These are phyloP conservation scores for Talaromyces adpressus DNA, from an alignment of 495 filamentous ascomycete genomes.

Conservation along the genomic window DNA sequence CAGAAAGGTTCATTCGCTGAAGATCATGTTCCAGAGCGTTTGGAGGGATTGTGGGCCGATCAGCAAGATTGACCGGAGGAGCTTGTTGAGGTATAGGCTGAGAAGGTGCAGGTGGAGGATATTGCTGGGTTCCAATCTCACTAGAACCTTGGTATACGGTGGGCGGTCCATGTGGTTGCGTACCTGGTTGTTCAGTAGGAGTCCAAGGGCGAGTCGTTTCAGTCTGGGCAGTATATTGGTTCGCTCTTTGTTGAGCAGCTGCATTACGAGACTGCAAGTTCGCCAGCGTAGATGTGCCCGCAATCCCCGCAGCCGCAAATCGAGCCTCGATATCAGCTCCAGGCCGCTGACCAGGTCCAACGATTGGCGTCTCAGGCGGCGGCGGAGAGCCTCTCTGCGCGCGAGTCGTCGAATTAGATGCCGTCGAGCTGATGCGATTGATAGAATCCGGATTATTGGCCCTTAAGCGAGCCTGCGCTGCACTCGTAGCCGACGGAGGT, in stretches of 20 bases:
- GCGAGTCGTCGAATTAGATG: slow-evolving; percentile 87
- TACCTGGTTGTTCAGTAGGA: slow-evolving; percentile 84
- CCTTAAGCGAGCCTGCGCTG: slow-evolving; percentile 26
- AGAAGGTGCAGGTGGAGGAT: slow-evolving; percentile 23
- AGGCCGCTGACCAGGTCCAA: slow-evolving; percentile 60
- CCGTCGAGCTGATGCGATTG: slow-evolving; percentile 77
- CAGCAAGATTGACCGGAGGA: slow-evolving; percentile 22
- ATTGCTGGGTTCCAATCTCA: slow-evolving; percentile 36
- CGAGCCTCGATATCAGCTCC: slow-evolving; percentile 80
- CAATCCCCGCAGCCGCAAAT: slow-evolving; percentile 83
- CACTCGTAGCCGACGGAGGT: slow-evolving; percentile 37
- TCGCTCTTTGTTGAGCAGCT: slow-evolving; percentile 68
- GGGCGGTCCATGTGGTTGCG: slow-evolving; percentile 84
- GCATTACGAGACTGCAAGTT: slow-evolving; percentile 75
- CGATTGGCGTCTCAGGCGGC: slow-evolving; percentile 89
- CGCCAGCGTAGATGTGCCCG: slow-evolving; percentile 72
- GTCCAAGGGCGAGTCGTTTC: slow-evolving; percentile 76
- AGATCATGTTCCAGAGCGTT: slow-evolving; percentile 81
- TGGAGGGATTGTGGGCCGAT: slow-evolving; percentile 26
- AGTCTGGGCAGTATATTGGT: slow-evolving; percentile 60
- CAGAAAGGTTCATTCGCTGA: slow-evolving; percentile 73
- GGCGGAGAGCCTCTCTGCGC: slow-evolving; percentile 90
- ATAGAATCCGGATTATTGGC: slow-evolving; percentile 47
- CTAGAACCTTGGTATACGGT: slow-evolving; percentile 83
- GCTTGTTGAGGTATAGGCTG: slow-evolving; percentile 24